A percentile compares a stretch with the other conserved stretches of the same genome.
These are phyloP conservation scores for Rheum nobile DNA, from an alignment of 148 eudicot species.

Conservation along the genomic window DNA sequence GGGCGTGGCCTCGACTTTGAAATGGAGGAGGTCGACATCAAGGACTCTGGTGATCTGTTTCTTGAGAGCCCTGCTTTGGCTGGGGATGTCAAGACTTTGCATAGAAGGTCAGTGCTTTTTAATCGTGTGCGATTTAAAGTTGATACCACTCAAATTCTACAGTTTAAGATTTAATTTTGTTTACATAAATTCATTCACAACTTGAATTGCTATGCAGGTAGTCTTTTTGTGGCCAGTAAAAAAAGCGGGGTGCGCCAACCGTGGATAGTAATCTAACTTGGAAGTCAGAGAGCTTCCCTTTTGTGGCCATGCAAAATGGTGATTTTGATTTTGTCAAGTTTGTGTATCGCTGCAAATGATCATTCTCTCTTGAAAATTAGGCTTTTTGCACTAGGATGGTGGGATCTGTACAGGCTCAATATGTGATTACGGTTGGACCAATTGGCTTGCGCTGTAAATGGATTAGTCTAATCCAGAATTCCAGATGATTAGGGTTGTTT, in stretches of 20 bases:
- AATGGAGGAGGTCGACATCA: slow-evolving; percentile 41
- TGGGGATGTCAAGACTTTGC: slow-evolving; percentile 49
- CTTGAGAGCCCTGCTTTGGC: slow-evolving; percentile 41
- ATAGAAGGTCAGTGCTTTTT: slow-evolving; percentile 41
- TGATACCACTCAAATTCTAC: background rate
- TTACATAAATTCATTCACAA: background rate
- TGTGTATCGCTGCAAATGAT: background rate
- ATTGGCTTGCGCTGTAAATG: background rate
- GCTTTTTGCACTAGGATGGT: background rate
- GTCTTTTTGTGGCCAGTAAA: background rate
- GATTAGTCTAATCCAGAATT: background rate
- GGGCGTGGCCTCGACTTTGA: slow-evolving; percentile 34
- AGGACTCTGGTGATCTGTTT: slow-evolving; percentile 53
- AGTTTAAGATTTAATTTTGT: background rate
- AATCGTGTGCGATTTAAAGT: background rate
- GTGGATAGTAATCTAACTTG: background rate
- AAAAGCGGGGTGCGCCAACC: background rate
- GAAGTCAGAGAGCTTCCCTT: background rate
- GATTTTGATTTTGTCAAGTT: background rate
- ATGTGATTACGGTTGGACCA: background rate
- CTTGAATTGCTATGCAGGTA: slow-evolving; percentile 5
- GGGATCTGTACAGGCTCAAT: background rate
- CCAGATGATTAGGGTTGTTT: background rate
- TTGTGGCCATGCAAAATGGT: background rate
- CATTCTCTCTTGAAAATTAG: background rate